phyloP scores from a whole-genome alignment of 1,284 basidiomycete species.

The Waitea zeae region DNA sequence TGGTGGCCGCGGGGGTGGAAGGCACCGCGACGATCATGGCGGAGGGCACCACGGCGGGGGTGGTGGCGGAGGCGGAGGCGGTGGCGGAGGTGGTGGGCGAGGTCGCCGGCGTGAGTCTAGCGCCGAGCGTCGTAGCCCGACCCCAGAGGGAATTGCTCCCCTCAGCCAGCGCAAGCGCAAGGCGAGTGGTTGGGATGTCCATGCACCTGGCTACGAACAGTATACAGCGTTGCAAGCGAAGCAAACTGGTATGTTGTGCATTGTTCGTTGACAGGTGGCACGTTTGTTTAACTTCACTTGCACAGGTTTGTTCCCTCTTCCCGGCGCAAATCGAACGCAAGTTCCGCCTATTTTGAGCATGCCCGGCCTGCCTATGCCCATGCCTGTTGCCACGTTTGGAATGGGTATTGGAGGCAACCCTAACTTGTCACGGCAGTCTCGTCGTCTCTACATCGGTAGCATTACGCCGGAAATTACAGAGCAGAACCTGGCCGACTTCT shows the following conservation, averaged over 20 bases:
- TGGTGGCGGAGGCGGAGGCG: conserved; percentile 16
- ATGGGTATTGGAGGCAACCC: conserved; percentile 74
- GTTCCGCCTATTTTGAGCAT: conserved; percentile 67
- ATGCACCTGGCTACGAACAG: conserved; percentile 89
- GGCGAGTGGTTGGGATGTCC: conserved; percentile 90
- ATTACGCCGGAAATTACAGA: conserved; percentile 89
- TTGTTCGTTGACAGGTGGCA: too few species aligned
- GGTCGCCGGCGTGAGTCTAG: conserved; percentile 14
- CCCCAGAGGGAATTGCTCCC: conserved; percentile 72
- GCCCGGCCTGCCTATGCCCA: conserved; percentile 62
- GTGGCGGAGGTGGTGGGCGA: conserved; percentile 14
- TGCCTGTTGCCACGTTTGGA: conserved; percentile 67
- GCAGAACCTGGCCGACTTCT: conserved; percentile 78
- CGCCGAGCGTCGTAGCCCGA: conserved; percentile 73
- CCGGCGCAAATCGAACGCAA: conserved; percentile 80
- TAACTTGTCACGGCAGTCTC: conserved; percentile 80
- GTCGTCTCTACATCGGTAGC: conserved; percentile 90
- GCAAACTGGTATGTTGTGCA: conserved; percentile 79
- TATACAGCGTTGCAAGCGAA: conserved; percentile 93
- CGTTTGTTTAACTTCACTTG: background rate
- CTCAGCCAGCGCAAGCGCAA: conserved; percentile 77
- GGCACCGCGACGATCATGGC: conserved; percentile 23
- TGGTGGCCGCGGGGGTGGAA: conserved; percentile 23
- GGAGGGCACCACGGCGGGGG: conserved; percentile 17
- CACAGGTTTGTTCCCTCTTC: conserved; percentile 78